phyloP scores from a whole-genome alignment of 495 filamentous ascomycete species.

The Immersiella caudata region DNA sequence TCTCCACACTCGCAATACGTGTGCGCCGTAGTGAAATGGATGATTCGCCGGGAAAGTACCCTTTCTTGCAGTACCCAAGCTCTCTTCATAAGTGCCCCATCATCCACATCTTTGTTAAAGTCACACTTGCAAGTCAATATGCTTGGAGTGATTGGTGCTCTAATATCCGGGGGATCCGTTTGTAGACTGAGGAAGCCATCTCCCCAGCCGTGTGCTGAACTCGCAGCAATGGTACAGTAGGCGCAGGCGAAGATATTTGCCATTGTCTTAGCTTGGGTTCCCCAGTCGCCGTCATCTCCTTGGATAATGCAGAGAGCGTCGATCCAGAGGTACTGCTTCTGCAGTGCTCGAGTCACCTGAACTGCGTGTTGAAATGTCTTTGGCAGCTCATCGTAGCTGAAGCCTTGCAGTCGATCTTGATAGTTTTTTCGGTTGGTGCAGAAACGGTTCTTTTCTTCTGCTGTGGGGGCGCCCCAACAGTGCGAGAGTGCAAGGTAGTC shows the following conservation, averaged over 20 bases:
- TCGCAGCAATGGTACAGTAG: conserved; percentile 23
- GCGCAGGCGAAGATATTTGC: conserved; percentile 24
- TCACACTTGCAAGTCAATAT: conserved; percentile 9
- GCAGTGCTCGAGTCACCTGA: conserved; percentile 22
- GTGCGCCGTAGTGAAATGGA: conserved; percentile 23
- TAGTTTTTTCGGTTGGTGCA: conserved; percentile 18
- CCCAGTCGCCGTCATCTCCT: conserved; percentile 26
- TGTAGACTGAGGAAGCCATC: conserved; percentile 19
- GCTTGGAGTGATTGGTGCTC: conserved; percentile 7
- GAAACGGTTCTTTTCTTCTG: conserved; percentile 15
- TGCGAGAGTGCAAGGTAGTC: conserved; percentile 24
- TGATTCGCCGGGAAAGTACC: conserved; percentile 21
- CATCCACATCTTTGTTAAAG: conserved; percentile 22
- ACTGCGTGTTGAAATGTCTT: conserved; percentile 28
- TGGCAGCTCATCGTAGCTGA: conserved; percentile 22
- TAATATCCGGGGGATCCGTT: conserved; percentile 10
- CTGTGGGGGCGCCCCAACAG: conserved; percentile 19
- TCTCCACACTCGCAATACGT: conserved; percentile 24
- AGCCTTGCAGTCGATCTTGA: conserved; percentile 14
- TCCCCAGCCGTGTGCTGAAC: conserved; percentile 16
- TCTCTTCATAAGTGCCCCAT: conserved; percentile 12
- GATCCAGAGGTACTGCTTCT: conserved; percentile 34
- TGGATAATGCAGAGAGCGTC: conserved; percentile 37
- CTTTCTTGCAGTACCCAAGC: conserved; percentile 25
- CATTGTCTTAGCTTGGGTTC: conserved; percentile 26